A percentile compares a stretch with the other conserved stretches of the same genome.
These are phyloP conservation scores for Hypoxylon intermedium DNA, from an alignment of 495 filamentous ascomycete species.

Conservation along the genomic window DNA sequence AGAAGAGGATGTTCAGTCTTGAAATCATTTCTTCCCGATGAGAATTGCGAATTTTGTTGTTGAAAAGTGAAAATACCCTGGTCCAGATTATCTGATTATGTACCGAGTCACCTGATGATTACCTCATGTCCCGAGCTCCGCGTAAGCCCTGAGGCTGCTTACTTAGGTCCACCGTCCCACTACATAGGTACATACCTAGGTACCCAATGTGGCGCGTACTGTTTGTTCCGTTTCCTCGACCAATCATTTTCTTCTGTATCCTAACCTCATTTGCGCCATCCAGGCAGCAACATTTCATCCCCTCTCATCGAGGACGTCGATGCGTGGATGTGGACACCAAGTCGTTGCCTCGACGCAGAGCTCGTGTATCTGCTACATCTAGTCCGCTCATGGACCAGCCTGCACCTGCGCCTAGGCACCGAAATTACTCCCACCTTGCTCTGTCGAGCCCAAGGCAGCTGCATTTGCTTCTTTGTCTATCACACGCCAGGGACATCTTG, in stretches of 20 bases:
- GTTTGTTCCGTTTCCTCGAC: not conserved
- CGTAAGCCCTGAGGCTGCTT: too few species aligned
- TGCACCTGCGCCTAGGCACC: constrained; percentile 28
- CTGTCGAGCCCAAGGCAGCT: constrained; percentile 28
- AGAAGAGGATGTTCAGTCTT: too few species aligned
- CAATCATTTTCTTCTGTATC: constrained; percentile 10
- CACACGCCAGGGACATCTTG: constrained; percentile 1
- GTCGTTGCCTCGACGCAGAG: too few species aligned
- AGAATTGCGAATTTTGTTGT: too few species aligned
- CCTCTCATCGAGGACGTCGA: not conserved
- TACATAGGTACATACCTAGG: not conserved
- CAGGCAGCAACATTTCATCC: constrained; percentile 34
- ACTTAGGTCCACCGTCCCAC: too few species aligned
- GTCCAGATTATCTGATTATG: too few species aligned
- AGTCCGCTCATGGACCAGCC: constrained; percentile 2
- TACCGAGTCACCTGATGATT: too few species aligned
- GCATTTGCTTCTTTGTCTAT: constrained; percentile 16
- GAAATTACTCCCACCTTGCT: constrained; percentile 27
- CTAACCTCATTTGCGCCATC: constrained; percentile 16
- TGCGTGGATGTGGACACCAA: constrained; percentile 1
- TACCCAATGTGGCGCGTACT: not conserved
- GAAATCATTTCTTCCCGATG: too few species aligned
- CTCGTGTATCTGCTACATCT: too few species aligned
- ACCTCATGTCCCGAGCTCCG: too few species aligned
- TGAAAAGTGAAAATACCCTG: too few species aligned